Percentiles rank a stretch among this genome's conserved stretches.
Conservation (phyloP, 352 stramenopile genomes). For the Pythium aphanidermatum region DNA sequence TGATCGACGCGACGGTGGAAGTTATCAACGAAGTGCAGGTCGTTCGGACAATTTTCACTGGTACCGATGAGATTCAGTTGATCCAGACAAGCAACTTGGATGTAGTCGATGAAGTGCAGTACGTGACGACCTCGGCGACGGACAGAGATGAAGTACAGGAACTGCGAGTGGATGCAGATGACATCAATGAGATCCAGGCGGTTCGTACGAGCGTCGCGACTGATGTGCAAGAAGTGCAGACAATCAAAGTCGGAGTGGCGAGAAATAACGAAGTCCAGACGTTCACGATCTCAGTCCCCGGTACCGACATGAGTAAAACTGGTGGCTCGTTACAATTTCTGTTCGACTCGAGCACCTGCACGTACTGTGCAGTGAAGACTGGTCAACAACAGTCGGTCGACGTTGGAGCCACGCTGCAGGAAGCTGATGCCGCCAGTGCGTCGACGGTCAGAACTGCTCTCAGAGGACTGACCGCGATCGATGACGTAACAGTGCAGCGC, state of each 20-base stretch:
- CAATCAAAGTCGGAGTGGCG: constrained; percentile 64
- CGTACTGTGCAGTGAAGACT: constrained; percentile 64
- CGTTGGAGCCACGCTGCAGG: constrained; percentile 33
- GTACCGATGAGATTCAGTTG: constrained; percentile 85
- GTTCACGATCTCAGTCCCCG: constrained; percentile 66
- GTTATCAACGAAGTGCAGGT: constrained; percentile 96
- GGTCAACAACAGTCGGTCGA: constrained; percentile 38
- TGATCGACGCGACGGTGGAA: constrained; percentile 88
- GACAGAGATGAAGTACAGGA: constrained; percentile 92
- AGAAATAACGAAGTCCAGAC: constrained; percentile 82
- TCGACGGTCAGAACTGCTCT: constrained; percentile 24
- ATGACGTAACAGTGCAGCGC: constrained; percentile 31
- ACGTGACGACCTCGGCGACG: constrained; percentile 85
- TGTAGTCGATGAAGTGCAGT: constrained; percentile 90
- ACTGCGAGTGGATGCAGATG: constrained; percentile 68
- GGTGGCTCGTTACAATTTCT: constrained; percentile 37
- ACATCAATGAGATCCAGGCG: constrained; percentile 91
- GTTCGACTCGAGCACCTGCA: constrained; percentile 60
- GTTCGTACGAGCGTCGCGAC: constrained; percentile 71
- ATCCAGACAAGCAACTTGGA: constrained; percentile 62
- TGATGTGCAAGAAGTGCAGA: constrained; percentile 85
- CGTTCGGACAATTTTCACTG: constrained; percentile 83
- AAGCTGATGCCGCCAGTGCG: constrained; percentile 15
- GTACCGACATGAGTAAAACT: constrained; percentile 47
- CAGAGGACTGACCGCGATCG: constrained; percentile 50